Conservation (phyloP, 2,329 filamentous ascomycete species). For the Apiospora marii region DNA sequence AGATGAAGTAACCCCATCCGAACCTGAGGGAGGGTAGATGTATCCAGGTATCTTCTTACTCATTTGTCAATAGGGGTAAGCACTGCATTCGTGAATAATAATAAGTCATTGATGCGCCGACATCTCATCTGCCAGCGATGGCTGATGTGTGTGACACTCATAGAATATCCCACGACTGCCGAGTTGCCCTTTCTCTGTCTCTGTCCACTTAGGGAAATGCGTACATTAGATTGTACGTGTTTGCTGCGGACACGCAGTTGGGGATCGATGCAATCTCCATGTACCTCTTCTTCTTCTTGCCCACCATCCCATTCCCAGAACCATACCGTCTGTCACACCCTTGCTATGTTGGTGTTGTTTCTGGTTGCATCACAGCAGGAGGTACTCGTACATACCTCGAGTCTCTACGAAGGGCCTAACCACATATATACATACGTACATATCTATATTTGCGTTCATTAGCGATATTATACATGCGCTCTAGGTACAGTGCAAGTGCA, state of each 20-base stretch:
- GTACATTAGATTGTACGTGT: not conserved
- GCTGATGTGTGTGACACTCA: not conserved
- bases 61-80: constrained; percentile 15
- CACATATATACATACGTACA: not conserved
- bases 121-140: not conserved
- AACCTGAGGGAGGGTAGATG: constrained; percentile 4
- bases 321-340: constrained; percentile 8
- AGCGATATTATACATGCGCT: not conserved
- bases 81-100: constrained; percentile 1
- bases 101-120: not conserved
- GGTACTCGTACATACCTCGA: not conserved
- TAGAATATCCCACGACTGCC: not conserved
- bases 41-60: constrained; percentile 10
- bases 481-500: not conserved
- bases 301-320: not conserved
- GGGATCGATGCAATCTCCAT: constrained; percentile 9
- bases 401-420: not conserved
- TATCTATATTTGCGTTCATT: not conserved
- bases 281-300: not conserved
- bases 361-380: constrained; percentile 3
- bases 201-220: not conserved
- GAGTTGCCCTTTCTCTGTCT: not conserved
- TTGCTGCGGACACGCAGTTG: constrained; percentile 13
- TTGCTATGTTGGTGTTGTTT: not conserved
- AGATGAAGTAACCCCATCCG: constrained; percentile 16